A percentile compares a stretch with the other conserved stretches of the same genome.
Evolutionary conservation across 805 yeast species (phyloP).

Genomic region (Teunomyces pallodes): DNA sequence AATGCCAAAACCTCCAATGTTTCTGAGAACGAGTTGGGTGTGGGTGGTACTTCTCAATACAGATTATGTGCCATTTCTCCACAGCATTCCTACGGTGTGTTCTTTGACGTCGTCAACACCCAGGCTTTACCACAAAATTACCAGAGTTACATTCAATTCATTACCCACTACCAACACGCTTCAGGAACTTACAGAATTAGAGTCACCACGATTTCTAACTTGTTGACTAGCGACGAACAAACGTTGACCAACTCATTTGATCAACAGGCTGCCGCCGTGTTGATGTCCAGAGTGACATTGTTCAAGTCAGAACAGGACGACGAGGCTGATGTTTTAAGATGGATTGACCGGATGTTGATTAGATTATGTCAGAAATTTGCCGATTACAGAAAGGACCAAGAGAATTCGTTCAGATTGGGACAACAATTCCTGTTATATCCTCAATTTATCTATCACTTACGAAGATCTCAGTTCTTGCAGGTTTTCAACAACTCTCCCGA

Average conservation of each 20-base stretch:
- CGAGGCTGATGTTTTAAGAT: slow-evolving; percentile 87
- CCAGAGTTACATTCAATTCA: slow-evolving; percentile 69
- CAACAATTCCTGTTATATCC: slow-evolving; percentile 87
- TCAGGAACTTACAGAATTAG: slow-evolving; percentile 85
- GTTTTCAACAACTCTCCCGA: slow-evolving; percentile 98
- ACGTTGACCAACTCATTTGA: slow-evolving; percentile 71
- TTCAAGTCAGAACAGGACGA: slow-evolving; percentile 77
- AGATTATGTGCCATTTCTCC: slow-evolving; percentile 83
- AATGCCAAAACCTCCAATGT: slow-evolving; percentile 68
- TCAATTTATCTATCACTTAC: slow-evolving; percentile 90
- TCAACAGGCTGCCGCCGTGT: slow-evolving; percentile 96
- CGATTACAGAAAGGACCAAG: slow-evolving; percentile 85
- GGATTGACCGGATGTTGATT: slow-evolving; percentile 92
- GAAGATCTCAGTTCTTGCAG: slow-evolving; percentile 94
- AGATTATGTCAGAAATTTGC: slow-evolving; percentile 91
- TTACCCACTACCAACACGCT: slow-evolving; percentile 93
- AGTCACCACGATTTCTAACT: slow-evolving; percentile 77
- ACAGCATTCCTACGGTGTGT: slow-evolving; percentile 81
- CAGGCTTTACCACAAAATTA: slow-evolving; percentile 48
- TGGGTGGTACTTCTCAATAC: slow-evolving; percentile 91
- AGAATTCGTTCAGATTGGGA: slow-evolving; percentile 75
- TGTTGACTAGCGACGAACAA: slow-evolving; percentile 50
- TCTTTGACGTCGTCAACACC: slow-evolving; percentile 68
- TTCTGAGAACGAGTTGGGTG: slow-evolving; percentile 89
- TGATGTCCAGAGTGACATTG: slow-evolving; percentile 88